Percentiles rank a stretch among this genome's conserved stretches.
Conservation (phyloP, 2,329 filamentous ascomycete genomes). For the Bipolaris zeicola region DNA sequence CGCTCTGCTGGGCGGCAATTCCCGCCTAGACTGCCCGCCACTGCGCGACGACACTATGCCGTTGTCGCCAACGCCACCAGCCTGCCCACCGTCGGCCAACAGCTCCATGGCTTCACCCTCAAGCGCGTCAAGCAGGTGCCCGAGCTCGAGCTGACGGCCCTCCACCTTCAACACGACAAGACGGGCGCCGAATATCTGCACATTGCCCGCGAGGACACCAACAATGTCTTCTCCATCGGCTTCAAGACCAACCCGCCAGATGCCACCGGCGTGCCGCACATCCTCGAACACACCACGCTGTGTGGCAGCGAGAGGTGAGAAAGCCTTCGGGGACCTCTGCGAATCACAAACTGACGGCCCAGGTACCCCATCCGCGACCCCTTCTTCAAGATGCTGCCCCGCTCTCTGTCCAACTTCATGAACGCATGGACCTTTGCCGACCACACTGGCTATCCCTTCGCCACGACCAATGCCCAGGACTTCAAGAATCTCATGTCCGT, state of each 20-base stretch:
- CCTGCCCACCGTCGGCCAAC: slow-evolving; percentile 79
- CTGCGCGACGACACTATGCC: slow-evolving; percentile 51
- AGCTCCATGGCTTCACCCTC: slow-evolving; percentile 91
- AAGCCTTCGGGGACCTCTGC: too few species aligned
- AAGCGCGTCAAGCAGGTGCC: slow-evolving; percentile 88
- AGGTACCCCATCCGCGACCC: slow-evolving; percentile 97
- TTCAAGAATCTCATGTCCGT: slow-evolving; percentile 96
- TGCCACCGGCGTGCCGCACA: slow-evolving; percentile 94
- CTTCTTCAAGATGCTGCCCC: slow-evolving; percentile 99
- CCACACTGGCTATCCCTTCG: slow-evolving; percentile 97
- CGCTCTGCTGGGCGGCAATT: slow-evolving; percentile 42
- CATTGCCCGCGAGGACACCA: slow-evolving; percentile 91
- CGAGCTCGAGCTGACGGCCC: slow-evolving; percentile 88
- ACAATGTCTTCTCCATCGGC: slow-evolving; percentile 99
- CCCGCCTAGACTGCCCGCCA: slow-evolving; percentile 16
- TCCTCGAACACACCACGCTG: slow-evolving; percentile 94
- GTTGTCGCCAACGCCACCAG: slow-evolving; percentile 77
- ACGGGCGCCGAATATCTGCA: slow-evolving; percentile 96
- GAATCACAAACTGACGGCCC: slow-evolving; percentile 12
- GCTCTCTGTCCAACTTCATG: slow-evolving; percentile 99
- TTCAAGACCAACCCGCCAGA: slow-evolving; percentile 99
- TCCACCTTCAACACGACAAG: slow-evolving; percentile 91
- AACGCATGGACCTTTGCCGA: slow-evolving; percentile 97
- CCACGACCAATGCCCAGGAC: slow-evolving; percentile 93
- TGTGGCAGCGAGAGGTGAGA: slow-evolving; percentile 89